Evolutionary conservation across 257 asterid species (phyloP).

Genomic region (Cinchona pubescens): DNA sequence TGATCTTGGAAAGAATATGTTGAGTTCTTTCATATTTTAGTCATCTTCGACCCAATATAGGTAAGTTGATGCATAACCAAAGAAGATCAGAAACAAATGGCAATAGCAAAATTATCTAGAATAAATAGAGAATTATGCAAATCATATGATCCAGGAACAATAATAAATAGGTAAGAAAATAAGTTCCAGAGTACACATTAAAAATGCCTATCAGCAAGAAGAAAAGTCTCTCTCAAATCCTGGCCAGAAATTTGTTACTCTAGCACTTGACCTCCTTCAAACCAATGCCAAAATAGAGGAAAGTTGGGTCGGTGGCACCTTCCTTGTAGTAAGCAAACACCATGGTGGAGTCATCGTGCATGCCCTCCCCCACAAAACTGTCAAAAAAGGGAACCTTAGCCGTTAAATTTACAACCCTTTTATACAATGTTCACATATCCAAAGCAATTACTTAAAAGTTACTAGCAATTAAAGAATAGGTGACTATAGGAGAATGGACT

Average conservation of each 20-base stretch:
- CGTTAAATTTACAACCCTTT: not conserved
- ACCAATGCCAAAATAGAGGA: constrained; percentile 68
- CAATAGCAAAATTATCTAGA: not conserved
- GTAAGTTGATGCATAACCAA: not conserved
- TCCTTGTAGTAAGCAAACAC: constrained; percentile 94
- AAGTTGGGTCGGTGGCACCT: constrained; percentile 80
- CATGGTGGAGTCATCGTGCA: constrained; percentile 59
- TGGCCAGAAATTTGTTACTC: constrained; percentile 6
- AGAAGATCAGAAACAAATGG: not conserved
- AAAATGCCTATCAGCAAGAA: constrained; percentile 13
- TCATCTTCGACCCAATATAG: too few species aligned
- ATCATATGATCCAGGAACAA: not conserved
- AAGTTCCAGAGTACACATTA: not conserved
- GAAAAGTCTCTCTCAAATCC: not conserved
- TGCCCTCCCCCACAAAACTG: constrained; percentile 92
- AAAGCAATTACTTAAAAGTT: not conserved
- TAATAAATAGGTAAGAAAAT: not conserved
- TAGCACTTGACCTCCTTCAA: constrained; percentile 84
- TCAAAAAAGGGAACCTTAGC: not conserved
- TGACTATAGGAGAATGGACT: constrained; percentile 21
- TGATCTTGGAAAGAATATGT: too few species aligned
- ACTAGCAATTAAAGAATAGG: not conserved
- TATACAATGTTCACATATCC: not conserved
- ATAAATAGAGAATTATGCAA: not conserved
- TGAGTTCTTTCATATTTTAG: too few species aligned